Percentiles rank a stretch among this genome's conserved stretches.
Evolutionary conservation across 1,139 yeast species (phyloP).

Genomic region (Zygoascus sp.): DNA sequence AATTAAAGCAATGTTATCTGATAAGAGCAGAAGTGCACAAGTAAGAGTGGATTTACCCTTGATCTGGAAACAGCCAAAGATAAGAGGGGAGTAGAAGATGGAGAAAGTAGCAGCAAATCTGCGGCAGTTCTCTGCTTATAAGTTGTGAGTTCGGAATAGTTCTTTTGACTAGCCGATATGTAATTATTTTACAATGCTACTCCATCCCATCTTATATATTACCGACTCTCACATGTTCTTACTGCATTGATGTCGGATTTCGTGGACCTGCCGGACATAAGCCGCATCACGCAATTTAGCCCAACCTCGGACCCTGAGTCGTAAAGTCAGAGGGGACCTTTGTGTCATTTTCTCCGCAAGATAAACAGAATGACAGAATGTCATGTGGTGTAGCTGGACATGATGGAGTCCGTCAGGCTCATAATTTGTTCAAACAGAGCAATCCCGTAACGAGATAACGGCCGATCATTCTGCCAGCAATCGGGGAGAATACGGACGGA

Average conservation of each 20-base stretch:
- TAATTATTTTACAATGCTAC: too few relatives aligned
- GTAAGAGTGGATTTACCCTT: too few relatives aligned
- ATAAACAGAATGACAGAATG: neutral
- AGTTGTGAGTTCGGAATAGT: neutral
- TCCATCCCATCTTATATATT: too few relatives aligned
- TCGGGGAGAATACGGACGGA: neutral
- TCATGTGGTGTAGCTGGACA: neutral
- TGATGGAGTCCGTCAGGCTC: neutral
- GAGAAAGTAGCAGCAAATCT: neutral
- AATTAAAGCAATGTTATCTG: too few relatives aligned
- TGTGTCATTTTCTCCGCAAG: neutral
- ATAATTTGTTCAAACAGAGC: neutral
- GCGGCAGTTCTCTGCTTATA: neutral
- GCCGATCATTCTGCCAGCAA: neutral
- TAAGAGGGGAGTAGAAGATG: too few relatives aligned
- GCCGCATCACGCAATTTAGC: constrained; percentile 1
- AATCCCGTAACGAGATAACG: neutral
- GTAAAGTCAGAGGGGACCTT: too few relatives aligned
- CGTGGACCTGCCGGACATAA: neutral
- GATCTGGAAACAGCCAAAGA: too few relatives aligned
- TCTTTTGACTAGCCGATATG: too few relatives aligned
- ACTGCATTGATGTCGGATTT: neutral
- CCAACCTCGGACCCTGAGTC: neutral
- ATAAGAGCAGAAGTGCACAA: too few relatives aligned
- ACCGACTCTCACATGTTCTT: neutral